Evolutionary conservation across 495 filamentous ascomycete species (phyloP).

Genomic region (Aspergillus nanangensis): DNA sequence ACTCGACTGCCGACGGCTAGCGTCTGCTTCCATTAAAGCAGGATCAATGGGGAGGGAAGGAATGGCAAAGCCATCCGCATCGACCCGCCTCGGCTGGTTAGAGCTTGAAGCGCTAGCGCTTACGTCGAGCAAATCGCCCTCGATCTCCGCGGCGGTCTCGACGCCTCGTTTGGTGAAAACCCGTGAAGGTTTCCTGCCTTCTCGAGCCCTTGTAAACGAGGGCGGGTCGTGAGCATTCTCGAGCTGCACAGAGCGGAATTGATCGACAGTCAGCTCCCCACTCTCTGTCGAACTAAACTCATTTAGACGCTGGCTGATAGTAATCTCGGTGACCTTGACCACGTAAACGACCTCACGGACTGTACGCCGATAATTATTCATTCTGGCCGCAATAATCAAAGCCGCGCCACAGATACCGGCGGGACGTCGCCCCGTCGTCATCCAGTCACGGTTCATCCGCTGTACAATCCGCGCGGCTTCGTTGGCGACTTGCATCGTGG

Average conservation of each 20-base stretch:
- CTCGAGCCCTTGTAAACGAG: conserved; percentile 63
- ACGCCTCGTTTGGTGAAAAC: conserved; percentile 34
- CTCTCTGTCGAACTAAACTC: conserved; percentile 84
- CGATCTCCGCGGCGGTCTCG: conserved; percentile 45
- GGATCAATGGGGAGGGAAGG: conserved; percentile 44
- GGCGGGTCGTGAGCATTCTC: conserved; percentile 75
- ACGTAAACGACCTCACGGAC: conserved; percentile 92
- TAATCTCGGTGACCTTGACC: conserved; percentile 89
- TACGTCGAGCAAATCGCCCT: conserved; percentile 25
- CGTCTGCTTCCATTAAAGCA: conserved; percentile 24
- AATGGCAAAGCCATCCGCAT: conserved; percentile 47
- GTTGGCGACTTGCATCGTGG: conserved; percentile 73
- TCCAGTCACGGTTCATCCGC: conserved; percentile 95
- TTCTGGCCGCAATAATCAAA: conserved; percentile 88
- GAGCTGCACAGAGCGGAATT: conserved; percentile 70
- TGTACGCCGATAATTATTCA: conserved; percentile 94
- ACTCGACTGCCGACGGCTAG: conserved; percentile 16
- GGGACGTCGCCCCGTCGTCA: conserved; percentile 86
- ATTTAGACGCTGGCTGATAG: conserved; percentile 80
- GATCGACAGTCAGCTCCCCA: conserved; percentile 74
- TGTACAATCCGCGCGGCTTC: conserved; percentile 81
- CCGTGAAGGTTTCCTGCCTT: conserved; percentile 37
- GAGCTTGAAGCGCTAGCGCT: conserved; percentile 7
- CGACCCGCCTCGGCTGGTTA: conserved; percentile 31
- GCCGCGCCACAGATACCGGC: conserved; percentile 93